Evolutionary conservation across 1,284 basidiomycete genomes (phyloP), one percentile per base, ranked within the genome.

Genomic region (Hymenochaete sp.): DNA sequence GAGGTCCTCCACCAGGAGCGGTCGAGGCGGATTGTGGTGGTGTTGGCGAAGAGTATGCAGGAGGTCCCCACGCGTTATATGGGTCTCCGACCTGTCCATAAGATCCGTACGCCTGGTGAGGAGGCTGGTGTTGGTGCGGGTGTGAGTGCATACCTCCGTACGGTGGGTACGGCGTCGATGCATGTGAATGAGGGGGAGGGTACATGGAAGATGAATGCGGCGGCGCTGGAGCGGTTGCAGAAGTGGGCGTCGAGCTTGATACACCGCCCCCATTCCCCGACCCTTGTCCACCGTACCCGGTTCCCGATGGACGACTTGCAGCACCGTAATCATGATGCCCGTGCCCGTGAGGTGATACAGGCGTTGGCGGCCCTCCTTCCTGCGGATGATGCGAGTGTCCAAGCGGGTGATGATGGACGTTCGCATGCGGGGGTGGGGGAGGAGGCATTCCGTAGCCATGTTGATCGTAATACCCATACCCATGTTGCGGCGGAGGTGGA

Each of bases 381-480:
- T 6, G 32, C 14, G 5, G 32, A 35, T 39, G 40, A 19, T 39
- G 40, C 11, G 39, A 3, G 13, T 42, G 46, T 19, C 31, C 40
- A 3, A 40, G 38, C 19, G 33, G 38, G 10, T 27, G 38, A 10
- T 40, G 38, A 8, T 24, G 42, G n/a, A 21, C 18, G n/a, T 21
- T 38, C 16, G 45, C 27, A 26, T 36, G 39, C 14, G 19, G 13
- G 8, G 25, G 41, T 18, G 40, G 46, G n/a, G 43, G 48, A 11
- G 48, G 48, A n/a, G 45, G 44, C 2, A 41, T 41, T 27, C 46
- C 45, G 24, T 50, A 44, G 10, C 48, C 44, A 32, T 50, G 44
- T n/a, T 42, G 39, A 31, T 51, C 49, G 26, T 51, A 51, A 35
- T 51, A 51, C 18, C 40, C 45, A 41, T 51, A 51, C 33, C 45